phyloP scores from a whole-genome alignment of 805 yeast species.

The Cephaloascus albidus region DNA sequence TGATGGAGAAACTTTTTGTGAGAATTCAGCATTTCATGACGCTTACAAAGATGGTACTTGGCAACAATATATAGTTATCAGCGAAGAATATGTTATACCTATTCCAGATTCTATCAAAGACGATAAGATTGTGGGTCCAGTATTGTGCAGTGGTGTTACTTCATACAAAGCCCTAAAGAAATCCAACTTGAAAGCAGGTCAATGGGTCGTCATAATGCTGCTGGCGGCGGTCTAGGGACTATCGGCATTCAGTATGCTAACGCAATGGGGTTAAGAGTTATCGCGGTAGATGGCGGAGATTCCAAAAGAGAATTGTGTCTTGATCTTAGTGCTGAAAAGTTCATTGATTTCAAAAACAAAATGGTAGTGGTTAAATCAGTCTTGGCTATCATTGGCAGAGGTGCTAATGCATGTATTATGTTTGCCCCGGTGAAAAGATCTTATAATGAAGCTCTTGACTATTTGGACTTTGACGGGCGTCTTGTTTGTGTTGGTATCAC shows the following conservation, averaged over 20 bases:
- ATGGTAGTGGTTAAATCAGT: not conserved
- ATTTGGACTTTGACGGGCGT: not conserved
- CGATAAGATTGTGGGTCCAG: conserved; percentile 23
- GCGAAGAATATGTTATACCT: conserved; percentile 34
- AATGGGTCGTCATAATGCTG: not conserved
- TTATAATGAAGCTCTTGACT: not conserved
- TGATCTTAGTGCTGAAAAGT: not conserved
- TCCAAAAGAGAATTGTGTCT: not conserved
- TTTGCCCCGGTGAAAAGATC: not conserved
- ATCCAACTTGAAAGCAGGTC: not conserved
- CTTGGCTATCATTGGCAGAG: not conserved
- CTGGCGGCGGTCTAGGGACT: not conserved
- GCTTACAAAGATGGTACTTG: conserved; percentile 31
- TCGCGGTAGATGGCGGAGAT: not conserved
- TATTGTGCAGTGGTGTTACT: conserved; percentile 16
- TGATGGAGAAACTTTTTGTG: conserved; percentile 26
- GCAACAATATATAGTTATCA: conserved; percentile 33
- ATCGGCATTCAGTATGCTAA: not conserved
- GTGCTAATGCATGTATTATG: not conserved
- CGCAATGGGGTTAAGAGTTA: not conserved
- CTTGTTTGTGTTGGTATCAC: not conserved
- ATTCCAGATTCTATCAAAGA: conserved; percentile 31
- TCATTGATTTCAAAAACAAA: not conserved
- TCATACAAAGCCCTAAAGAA: not conserved
- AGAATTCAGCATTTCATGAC: conserved; percentile 34